A percentile compares a stretch with the other conserved stretches of the same genome.
These are phyloP conservation scores for Torrubiella hemipterigena DNA, from an alignment of 2,329 filamentous ascomycete genomes.

Conservation along the genomic window DNA sequence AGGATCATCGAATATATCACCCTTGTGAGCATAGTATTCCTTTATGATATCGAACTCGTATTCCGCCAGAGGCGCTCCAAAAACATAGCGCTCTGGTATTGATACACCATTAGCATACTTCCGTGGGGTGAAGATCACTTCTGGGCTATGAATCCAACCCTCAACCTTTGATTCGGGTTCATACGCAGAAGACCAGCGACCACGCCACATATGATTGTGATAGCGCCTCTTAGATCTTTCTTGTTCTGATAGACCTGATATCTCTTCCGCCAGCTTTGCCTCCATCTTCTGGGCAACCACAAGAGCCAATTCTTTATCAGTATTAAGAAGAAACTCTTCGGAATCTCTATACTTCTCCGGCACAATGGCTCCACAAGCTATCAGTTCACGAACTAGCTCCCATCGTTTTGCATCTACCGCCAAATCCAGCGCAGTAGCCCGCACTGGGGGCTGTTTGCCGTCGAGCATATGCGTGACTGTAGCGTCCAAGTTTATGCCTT, in stretches of 20 bases:
- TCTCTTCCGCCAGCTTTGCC: neutral
- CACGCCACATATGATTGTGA: neutral
- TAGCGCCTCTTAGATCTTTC: neutral
- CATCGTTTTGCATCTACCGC: neutral
- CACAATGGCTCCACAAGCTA: neutral
- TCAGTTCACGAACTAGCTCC: slow-evolving; percentile 2
- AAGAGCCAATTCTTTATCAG: slow-evolving; percentile 1
- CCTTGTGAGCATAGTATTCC: neutral
- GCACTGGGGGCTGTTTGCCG: neutral
- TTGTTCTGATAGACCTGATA: neutral
- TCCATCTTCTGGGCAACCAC: neutral
- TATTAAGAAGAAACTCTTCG: neutral
- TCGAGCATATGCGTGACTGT: neutral
- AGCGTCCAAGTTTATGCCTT: neutral
- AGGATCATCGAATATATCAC: neutral
- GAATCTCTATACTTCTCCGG: neutral
- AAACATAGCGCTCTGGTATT: neutral
- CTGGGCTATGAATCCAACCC: slow-evolving; percentile 1
- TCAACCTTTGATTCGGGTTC: neutral
- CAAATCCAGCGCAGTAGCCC: slow-evolving; percentile 1
- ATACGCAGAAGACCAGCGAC: neutral
- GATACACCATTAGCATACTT: neutral
- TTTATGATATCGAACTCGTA: slow-evolving; percentile 1
- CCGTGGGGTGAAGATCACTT: neutral
- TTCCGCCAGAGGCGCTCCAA: neutral